A percentile compares a stretch with the other conserved stretches of the same genome.
Conservation (phyloP, 73 alveolate genomes). For the Effrenium voratum region DNA sequence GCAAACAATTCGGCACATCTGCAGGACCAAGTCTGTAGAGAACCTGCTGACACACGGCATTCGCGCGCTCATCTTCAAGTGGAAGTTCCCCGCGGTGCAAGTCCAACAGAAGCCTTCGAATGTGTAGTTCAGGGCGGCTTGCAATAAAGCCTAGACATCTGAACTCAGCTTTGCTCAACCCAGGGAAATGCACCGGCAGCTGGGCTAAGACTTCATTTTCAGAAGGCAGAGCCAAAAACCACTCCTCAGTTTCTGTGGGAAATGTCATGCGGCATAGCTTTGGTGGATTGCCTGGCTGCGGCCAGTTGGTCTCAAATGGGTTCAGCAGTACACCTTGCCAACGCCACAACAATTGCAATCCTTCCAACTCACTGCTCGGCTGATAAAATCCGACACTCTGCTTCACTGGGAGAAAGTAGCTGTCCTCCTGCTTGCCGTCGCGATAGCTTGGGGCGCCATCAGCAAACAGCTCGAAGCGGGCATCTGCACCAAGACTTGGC, state of each 20-base stretch:
- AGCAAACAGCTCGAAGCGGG: slow-evolving; percentile 55
- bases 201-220: slow-evolving; percentile 47
- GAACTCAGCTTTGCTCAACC: slow-evolving; percentile 45
- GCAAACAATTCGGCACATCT: slow-evolving; percentile 2
- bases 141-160: background rate
- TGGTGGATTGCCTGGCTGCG: slow-evolving; percentile 11
- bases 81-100: slow-evolving; percentile 47
- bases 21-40: slow-evolving; percentile 41
- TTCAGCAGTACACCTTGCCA: slow-evolving; percentile 43
- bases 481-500: slow-evolving; percentile 11
- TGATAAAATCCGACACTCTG: slow-evolving; percentile 33
- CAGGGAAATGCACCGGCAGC: slow-evolving; percentile 5
- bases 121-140: slow-evolving; percentile 14
- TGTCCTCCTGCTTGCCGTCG: slow-evolving; percentile 19
- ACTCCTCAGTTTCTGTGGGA: background rate
- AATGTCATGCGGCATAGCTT: slow-evolving; percentile 32
- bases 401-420: background rate
- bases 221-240: slow-evolving; percentile 26
- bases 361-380: slow-evolving; percentile 12
- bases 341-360: slow-evolving; percentile 54
- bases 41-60: slow-evolving; percentile 12
- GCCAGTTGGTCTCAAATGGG: slow-evolving; percentile 35
- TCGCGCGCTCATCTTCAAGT: slow-evolving; percentile 24
- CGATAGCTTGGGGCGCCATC: slow-evolving; percentile 1
- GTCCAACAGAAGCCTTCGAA: slow-evolving; percentile 26